These are phyloP conservation scores for Avena atlantica DNA, from an alignment of 176 grass and related monocot species.

Conservation along the genomic window DNA sequence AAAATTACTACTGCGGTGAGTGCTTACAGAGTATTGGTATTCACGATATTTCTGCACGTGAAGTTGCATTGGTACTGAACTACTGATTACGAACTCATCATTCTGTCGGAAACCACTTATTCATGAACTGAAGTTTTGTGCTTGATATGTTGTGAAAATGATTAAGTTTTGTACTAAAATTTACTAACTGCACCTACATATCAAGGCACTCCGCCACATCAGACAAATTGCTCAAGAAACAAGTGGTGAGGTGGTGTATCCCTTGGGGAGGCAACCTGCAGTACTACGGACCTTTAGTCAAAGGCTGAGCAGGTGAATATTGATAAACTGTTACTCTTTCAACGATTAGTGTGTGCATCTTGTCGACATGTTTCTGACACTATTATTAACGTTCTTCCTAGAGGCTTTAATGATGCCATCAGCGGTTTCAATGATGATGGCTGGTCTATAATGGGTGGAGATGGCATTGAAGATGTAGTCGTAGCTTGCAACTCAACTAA, in stretches of 20 bases:
- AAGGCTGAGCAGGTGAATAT: slow-evolving; percentile 79
- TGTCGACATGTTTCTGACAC: slow-evolving; percentile 4
- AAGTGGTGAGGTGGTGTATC: slow-evolving; percentile 84
- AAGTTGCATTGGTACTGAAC: neutral
- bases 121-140: slow-evolving; percentile 8
- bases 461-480: slow-evolving; percentile 90
- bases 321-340: slow-evolving; percentile 11
- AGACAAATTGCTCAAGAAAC: slow-evolving; percentile 98
- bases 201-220: slow-evolving; percentile 89
- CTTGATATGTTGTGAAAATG: slow-evolving; percentile 36
- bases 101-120: slow-evolving; percentile 11
- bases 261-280: slow-evolving; percentile 90
- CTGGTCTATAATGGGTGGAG: slow-evolving; percentile 85
- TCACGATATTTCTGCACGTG: neutral
- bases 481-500: slow-evolving; percentile 82
- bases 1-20: slow-evolving; percentile 90
- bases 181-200: slow-evolving; percentile 32
- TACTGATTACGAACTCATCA: neutral
- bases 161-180: slow-evolving; percentile 18
- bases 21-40: slow-evolving; percentile 19
- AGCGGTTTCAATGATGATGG: slow-evolving; percentile 96
- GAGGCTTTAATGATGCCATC: slow-evolving; percentile 97
- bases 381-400: slow-evolving; percentile 34
- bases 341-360: neutral
- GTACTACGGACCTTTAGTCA: slow-evolving; percentile 88